Evolutionary conservation across 2,329 filamentous ascomycete species (phyloP).

Genomic region (Sclerotinia spermophila): DNA sequence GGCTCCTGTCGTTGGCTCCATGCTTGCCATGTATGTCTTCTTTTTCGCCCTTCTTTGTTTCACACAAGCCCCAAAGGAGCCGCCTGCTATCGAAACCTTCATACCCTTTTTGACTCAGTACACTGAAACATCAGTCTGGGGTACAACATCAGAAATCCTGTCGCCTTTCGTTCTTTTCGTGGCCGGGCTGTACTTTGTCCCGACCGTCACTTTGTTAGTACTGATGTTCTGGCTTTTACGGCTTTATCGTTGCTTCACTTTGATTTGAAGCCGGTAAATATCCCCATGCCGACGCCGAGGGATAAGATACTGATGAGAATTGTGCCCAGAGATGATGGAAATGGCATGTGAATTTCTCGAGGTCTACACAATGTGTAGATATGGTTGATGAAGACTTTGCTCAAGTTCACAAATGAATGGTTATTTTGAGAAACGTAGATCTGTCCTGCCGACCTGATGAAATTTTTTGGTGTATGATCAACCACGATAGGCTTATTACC

Average conservation of each 20-base stretch:
- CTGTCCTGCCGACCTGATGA: neutral
- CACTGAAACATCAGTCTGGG: conserved; percentile 41
- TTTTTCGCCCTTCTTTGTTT: conserved; percentile 4
- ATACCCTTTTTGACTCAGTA: conserved; percentile 38
- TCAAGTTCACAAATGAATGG: neutral
- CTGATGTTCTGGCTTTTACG: neutral
- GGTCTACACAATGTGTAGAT: neutral
- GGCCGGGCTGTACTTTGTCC: conserved; percentile 39
- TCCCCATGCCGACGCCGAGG: neutral
- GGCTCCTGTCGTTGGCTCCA: neutral
- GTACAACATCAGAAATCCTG: conserved; percentile 36
- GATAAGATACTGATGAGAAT: neutral
- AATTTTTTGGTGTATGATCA: neutral
- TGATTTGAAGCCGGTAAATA: neutral
- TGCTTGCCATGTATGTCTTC: conserved; percentile 12
- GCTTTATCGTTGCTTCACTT: neutral
- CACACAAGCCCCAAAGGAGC: conserved; percentile 14
- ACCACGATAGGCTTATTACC: neutral
- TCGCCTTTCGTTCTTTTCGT: conserved; percentile 38
- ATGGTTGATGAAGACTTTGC: neutral
- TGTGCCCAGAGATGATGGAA: neutral
- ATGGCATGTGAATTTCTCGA: neutral
- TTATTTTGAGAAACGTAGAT: neutral
- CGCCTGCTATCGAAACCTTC: conserved; percentile 4
- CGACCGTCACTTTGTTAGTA: conserved; percentile 36